Conservation (phyloP, 1,284 basidiomycete genomes). For the Cutaneotrichosporon mucoides region DNA sequence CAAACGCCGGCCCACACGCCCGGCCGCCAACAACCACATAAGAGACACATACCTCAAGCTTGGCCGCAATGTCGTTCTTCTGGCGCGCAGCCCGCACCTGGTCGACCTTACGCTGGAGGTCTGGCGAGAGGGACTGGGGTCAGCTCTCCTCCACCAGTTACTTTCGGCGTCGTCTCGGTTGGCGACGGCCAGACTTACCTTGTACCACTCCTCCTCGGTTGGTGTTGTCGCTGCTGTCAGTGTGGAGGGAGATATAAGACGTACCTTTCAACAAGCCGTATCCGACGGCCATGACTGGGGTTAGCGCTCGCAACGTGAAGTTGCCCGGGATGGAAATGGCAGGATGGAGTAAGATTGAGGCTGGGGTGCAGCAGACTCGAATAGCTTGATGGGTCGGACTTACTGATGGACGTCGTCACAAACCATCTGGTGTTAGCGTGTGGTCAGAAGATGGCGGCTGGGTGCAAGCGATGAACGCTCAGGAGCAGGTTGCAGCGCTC, state of each 20-base stretch:
- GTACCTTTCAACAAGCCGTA: conserved; percentile 14
- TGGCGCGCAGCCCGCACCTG: conserved; percentile 33
- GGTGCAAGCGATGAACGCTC: too few relatives aligned
- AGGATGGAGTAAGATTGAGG: too few relatives aligned
- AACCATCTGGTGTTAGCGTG: conserved; percentile 27
- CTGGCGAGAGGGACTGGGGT: conserved; percentile 36
- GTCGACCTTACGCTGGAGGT: conserved; percentile 45
- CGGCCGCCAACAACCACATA: neutral
- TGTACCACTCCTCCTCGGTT: conserved; percentile 44
- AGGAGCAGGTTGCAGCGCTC: too few relatives aligned
- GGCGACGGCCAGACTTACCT: conserved; percentile 25
- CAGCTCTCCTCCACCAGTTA: too few relatives aligned
- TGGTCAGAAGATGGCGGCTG: neutral
- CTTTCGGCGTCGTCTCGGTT: neutral
- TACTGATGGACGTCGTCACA: conserved; percentile 26
- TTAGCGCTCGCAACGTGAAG: neutral
- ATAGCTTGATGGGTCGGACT: neutral
- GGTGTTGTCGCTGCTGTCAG: conserved; percentile 34
- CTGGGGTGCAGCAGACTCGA: too few relatives aligned
- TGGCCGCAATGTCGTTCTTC: conserved; percentile 17
- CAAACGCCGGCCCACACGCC: too few relatives aligned
- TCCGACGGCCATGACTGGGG: conserved; percentile 12
- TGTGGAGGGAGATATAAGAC: neutral
- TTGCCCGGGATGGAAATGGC: too few relatives aligned
- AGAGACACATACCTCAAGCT: conserved; percentile 12